Conservation (phyloP, 805 yeast genomes). For the Yamadazyma akitaensis region DNA sequence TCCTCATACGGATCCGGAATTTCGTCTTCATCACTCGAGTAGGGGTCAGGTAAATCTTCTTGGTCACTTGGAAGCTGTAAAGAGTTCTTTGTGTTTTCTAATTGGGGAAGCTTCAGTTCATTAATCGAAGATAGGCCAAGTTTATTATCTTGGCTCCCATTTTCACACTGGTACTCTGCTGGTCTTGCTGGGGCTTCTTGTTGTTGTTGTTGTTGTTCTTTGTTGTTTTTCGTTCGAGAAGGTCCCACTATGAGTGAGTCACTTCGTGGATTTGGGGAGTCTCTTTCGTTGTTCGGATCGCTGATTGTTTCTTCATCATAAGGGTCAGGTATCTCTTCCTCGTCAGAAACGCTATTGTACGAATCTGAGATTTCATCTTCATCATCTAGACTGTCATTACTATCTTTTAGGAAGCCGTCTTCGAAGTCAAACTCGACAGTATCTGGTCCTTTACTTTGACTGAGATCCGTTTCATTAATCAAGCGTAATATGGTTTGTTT, state of each 20-base stretch:
- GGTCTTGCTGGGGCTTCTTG: no score
- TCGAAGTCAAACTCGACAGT: background rate
- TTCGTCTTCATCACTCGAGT: slow-evolving; percentile 2
- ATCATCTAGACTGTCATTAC: background rate
- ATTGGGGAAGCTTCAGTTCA: no score
- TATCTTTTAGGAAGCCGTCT: no score
- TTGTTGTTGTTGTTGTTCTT: no score
- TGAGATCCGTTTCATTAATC: slow-evolving; percentile 7
- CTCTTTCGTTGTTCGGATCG: background rate
- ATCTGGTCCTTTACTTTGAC: background rate
- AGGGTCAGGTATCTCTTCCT: slow-evolving; percentile 2
- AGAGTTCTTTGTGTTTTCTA: background rate
- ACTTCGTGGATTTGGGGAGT: background rate
- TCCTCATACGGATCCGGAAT: slow-evolving; percentile 5
- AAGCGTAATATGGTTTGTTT: slow-evolving; percentile 6
- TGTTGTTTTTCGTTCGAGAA: background rate
- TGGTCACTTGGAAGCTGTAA: slow-evolving; percentile 3
- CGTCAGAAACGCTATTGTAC: background rate
- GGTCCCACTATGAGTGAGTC: background rate
- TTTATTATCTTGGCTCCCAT: no score
- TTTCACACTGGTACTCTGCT: no score
- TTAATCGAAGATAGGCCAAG: background rate
- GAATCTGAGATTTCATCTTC: background rate
- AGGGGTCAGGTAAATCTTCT: slow-evolving; percentile 8
- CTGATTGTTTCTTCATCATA: slow-evolving; percentile 1